phyloP scores from a whole-genome alignment of 2,329 filamentous ascomycete species.

The Diaporthe citriasiana region DNA sequence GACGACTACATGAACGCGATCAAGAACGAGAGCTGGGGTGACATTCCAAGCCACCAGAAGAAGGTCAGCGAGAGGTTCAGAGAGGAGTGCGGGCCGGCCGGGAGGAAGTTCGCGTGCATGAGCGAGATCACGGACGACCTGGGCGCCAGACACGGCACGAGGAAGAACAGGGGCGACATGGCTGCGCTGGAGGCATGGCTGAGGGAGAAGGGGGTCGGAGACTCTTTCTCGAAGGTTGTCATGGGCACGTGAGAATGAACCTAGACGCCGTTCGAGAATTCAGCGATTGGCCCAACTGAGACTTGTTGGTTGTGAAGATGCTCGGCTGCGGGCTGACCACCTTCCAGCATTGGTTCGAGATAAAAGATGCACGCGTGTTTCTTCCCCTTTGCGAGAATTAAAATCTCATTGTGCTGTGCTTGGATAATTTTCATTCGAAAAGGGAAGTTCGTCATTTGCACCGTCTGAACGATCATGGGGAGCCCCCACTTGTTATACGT shows the following conservation, averaged over 20 bases:
- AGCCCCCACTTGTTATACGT: constrained; percentile 2
- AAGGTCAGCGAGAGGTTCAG: constrained; percentile 71
- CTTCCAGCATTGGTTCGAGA: background rate
- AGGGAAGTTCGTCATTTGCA: too few species aligned
- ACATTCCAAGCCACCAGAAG: constrained; percentile 73
- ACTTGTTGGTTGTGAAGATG: background rate
- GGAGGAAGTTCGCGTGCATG: constrained; percentile 67
- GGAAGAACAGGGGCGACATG: constrained; percentile 68
- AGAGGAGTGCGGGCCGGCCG: constrained; percentile 52
- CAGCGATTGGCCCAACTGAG: background rate
- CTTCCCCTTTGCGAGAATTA: background rate
- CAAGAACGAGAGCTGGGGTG: constrained; percentile 74
- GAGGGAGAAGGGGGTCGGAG: constrained; percentile 58
- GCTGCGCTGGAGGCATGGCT: constrained; percentile 66
- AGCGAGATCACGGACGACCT: constrained; percentile 67
- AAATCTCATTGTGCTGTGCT: too few species aligned
- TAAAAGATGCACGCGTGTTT: background rate
- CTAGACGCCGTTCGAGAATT: too few species aligned
- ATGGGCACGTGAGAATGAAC: constrained; percentile 44
- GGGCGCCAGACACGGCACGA: constrained; percentile 61
- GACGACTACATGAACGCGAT: constrained; percentile 75
- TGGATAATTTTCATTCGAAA: accelerated
- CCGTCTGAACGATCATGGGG: background rate
- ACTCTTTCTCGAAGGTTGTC: constrained; percentile 59
- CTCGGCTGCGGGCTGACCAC: background rate